Evolutionary conservation across 139 green algal genomes (phyloP).

Genomic region (Edaphochlamys debaryana): DNA sequence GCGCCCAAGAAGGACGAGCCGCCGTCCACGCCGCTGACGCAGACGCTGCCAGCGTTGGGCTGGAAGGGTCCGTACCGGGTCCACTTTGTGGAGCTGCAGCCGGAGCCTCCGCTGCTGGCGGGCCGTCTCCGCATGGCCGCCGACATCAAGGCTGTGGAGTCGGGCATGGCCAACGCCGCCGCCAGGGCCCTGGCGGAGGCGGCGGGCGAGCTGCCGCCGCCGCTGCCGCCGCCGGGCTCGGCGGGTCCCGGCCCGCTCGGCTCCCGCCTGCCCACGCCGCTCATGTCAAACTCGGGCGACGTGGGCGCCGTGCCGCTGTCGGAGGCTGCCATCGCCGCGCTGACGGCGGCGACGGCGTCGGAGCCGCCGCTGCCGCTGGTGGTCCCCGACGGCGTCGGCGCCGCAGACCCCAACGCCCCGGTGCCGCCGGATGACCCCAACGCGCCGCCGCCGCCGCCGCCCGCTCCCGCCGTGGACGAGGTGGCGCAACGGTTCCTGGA

Average conservation of each 20-base stretch:
- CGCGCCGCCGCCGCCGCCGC: not conserved
- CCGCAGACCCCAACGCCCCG: no score
- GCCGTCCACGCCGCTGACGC: not conserved
- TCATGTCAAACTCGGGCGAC: not conserved
- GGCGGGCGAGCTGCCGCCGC: not conserved
- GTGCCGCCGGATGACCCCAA: not conserved
- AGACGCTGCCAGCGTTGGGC: no score
- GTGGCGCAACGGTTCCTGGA: conserved; percentile 18
- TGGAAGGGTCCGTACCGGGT: conserved; percentile 29
- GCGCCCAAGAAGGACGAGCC: conserved; percentile 20
- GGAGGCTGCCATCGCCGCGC: not conserved
- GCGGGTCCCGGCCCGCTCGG: not conserved
- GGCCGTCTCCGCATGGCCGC: not conserved
- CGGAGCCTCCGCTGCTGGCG: conserved; percentile 4
- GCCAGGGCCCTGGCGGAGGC: not conserved
- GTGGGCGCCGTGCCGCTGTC: conserved; percentile 22
- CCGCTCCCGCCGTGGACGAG: not conserved
- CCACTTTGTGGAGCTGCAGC: conserved; percentile 37
- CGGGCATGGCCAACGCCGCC: no score
- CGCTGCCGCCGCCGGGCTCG: no score
- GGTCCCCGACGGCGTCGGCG: no score
- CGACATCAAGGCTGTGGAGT: not conserved
- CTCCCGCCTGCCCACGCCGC: not conserved
- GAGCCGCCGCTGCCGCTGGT: no score
- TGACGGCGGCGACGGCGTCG: no score